Evolutionary conservation across 1,284 basidiomycete genomes (phyloP).

Genomic region (Malassezia caprae): DNA sequence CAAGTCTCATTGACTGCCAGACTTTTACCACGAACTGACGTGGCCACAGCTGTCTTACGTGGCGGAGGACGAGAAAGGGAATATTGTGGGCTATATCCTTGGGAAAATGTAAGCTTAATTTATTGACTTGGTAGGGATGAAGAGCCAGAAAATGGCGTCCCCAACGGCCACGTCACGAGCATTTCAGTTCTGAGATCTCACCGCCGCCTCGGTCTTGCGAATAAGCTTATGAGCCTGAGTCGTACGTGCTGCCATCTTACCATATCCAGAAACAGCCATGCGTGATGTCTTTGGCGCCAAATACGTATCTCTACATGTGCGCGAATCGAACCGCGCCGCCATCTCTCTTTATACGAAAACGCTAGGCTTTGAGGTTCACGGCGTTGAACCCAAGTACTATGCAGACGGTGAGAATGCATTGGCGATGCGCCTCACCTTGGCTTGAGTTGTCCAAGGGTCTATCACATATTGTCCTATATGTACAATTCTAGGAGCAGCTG

Average conservation of each 20-base stretch:
- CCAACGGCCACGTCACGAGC: conserved; percentile 46
- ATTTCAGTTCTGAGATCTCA: conserved; percentile 45
- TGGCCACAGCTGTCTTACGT: conserved; percentile 94
- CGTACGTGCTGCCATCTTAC: conserved; percentile 25
- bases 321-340: conserved; percentile 46
- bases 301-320: conserved; percentile 44
- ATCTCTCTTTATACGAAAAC: conserved; percentile 43
- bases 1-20: conserved; percentile 50
- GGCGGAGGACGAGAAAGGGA: conserved; percentile 75
- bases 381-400: conserved; percentile 44
- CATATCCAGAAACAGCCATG: conserved; percentile 40
- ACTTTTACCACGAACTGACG: conserved; percentile 74
- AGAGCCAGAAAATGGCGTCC: conserved; percentile 44
- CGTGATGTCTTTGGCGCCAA: conserved; percentile 42
- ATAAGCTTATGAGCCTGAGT: conserved; percentile 46
- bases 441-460: not conserved
- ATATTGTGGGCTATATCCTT: conserved; percentile 86
- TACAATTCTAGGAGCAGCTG: not conserved
- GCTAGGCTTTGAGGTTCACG: conserved; percentile 44
- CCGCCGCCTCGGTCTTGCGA: conserved; percentile 40
- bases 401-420: conserved; percentile 46
- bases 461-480: not conserved
- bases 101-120: conserved; percentile 64
- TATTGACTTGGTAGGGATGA: conserved; percentile 28
- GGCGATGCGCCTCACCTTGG: conserved; percentile 40